Percentiles rank a stretch among this genome's conserved stretches.
phyloP scores from a whole-genome alignment of 148 eudicot species.

The Arctostaphylos glauca region DNA sequence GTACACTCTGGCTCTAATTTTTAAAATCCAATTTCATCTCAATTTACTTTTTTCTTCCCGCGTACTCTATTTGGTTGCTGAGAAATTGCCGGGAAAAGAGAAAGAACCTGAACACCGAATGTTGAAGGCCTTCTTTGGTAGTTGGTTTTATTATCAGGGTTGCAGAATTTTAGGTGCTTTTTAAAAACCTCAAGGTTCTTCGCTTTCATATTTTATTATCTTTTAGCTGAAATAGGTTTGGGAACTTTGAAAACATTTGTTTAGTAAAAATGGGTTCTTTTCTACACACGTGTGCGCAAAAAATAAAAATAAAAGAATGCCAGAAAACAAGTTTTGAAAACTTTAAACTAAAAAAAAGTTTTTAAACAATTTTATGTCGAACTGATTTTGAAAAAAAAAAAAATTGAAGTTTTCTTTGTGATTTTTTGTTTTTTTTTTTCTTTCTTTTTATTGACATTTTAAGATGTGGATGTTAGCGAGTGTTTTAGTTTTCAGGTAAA shows the following conservation, averaged over 20 bases:
- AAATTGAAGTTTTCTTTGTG: background rate
- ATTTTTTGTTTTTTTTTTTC: background rate
- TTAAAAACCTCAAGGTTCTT: no score
- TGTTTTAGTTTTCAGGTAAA: slow-evolving; percentile 4
- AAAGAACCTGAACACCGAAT: background rate
- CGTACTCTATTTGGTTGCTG: background rate
- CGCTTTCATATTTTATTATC: no score
- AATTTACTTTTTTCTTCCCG: background rate
- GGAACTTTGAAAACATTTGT: background rate
- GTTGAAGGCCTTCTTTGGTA: no score
- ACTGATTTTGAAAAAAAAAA: background rate
- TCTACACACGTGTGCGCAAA: no score
- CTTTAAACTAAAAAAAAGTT: background rate
- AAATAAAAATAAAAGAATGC: background rate
- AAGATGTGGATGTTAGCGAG: background rate
- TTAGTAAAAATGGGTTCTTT: background rate
- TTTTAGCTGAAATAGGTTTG: no score
- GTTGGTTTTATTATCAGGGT: no score
- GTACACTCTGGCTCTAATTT: background rate
- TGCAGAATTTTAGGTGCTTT: no score
- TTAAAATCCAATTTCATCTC: background rate
- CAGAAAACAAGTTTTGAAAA: background rate
- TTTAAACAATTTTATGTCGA: background rate
- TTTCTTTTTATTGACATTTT: background rate
- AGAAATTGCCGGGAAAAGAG: background rate